A percentile compares a stretch with the other conserved stretches of the same genome.
Conservation (phyloP, 192 early-diverging fungal species). For the Coemansia sp. region DNA sequence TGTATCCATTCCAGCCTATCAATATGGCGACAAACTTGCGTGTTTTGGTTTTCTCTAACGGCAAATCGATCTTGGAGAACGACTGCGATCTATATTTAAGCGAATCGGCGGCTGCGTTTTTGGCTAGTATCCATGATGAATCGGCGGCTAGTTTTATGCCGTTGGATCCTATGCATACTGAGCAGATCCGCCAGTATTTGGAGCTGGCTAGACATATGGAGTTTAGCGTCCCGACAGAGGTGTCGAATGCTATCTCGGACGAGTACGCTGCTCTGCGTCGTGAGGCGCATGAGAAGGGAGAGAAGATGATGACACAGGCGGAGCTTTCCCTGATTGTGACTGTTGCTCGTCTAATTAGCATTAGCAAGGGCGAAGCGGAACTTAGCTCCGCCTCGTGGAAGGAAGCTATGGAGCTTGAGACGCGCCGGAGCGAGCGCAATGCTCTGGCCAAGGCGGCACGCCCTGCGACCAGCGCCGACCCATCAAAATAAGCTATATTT, state of each 20-base stretch:
- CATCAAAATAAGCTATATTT: neutral
- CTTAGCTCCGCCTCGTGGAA: constrained; percentile 44
- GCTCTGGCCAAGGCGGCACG: neutral
- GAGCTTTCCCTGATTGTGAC: constrained; percentile 45
- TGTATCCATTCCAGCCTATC: constrained; percentile 70
- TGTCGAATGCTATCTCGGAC: constrained; percentile 61
- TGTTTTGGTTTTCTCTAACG: constrained; percentile 62
- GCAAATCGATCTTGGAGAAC: constrained; percentile 67
- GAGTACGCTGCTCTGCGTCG: constrained; percentile 42
- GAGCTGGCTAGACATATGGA: constrained; percentile 53
- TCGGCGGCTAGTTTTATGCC: constrained; percentile 13
- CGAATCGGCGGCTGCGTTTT: constrained; percentile 16
- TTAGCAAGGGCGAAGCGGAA: constrained; percentile 41
- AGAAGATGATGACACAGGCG: constrained; percentile 45
- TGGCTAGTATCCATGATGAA: constrained; percentile 12
- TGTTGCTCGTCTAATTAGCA: constrained; percentile 46
- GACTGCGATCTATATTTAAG: constrained; percentile 59
- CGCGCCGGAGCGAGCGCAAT: constrained; percentile 25
- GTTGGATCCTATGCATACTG: constrained; percentile 52
- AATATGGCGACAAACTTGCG: constrained; percentile 69
- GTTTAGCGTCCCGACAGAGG: constrained; percentile 60
- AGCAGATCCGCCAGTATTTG: constrained; percentile 60
- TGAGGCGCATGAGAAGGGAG: constrained; percentile 32
- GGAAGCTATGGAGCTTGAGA: constrained; percentile 41
- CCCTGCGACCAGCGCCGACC: neutral